Base-by-base conservation (phyloP, 2,329 filamentous ascomycete genomes). In the Fusarium acutatum region DNA sequence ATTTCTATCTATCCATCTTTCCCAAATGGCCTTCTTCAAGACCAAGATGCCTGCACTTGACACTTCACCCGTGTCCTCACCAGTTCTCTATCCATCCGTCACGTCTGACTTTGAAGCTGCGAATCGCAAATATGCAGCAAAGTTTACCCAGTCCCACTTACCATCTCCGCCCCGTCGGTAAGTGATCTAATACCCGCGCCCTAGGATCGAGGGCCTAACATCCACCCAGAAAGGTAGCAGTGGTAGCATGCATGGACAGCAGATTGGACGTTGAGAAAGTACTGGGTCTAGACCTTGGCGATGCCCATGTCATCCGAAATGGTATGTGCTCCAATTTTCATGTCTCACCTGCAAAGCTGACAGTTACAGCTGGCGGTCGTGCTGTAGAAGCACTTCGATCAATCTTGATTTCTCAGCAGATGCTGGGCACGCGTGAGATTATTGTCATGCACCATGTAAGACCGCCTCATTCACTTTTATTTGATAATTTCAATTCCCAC, bases 161-260 rank as follows among this genome's bases (percentile, higher is more conserved):
- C 71, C 74, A 17, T 76, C 74, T 30, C 73, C 68, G n/a, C 76
- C 76, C 5, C 64, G 68, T 34, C 76, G 76, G 76, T 78, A 76
- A 32, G 65, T 47, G 20, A 67, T 44, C 26, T 57, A 18, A 38
- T 34, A 53, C n/a, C 26, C 57, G 47, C 43, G 12, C 30, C 28
- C 68, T 24, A 53, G 64, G 64, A 71, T 77, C 66, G 57, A 58
- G 64, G 61, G 28, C 61, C 71, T 77, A 67, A 62, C 28, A 24
- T 41, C 28, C 12, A 24, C 40, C 22, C 53, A 83, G 81, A 60
- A 82, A 83, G 47, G 79, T 82, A 12, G 74, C 77, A 10, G 73
- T 81, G 34, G 87, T 96, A 49, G 93, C 93, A 1, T 96, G 94
- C 82, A 96, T 96, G 93, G 93, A 96, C 78, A 92, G 94, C 10